Base-by-base conservation (phyloP, 305 asterid genomes). In the Ilex paraguariensis region DNA sequence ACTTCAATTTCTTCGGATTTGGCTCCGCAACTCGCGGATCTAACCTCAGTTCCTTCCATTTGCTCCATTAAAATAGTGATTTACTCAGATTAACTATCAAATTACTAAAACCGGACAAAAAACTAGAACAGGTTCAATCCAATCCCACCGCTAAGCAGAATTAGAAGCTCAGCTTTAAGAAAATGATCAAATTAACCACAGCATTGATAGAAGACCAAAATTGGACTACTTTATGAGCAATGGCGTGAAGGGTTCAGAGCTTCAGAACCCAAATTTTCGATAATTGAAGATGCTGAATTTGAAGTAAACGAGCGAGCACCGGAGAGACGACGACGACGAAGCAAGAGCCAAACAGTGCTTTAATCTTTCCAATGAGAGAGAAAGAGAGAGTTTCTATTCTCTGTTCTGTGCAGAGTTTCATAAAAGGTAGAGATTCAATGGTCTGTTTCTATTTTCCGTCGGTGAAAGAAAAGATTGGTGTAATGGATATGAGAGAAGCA, bases 1-100 rank as follows among this genome's bases (percentile, higher is more conserved):
- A 50, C 60, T 59, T 59, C 79, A 66, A 75, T 66, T 53, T 74
- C 84, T 56, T 44, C 59, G 65, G 30, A 60, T 59, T 57, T 59
- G 21, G 65, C 62, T 57, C 75, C 73, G 68, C 57, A 62, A 64
- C 21, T 60, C 45, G 73, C 76, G 90, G 95, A 90, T 90, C 95
- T 81, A 78, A 70, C 68, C 36, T 56, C 79, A 6, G 65, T 53
- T 21, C 59, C 76, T 71, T 62, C 84, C 15, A 69, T 64, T 62
- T 77, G 46, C 69, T 84, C 95, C 92, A 81, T 81, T 36, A 16
- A 12, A 54, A 44, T 17, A 60, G 53, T 60, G 14, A 8, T 54
- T 56, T 54, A 21, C 28, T 21, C 28, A 21, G 28, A 21, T 21
- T 21, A 21, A 21, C 28, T 21, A 21, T 21, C 60, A 63, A 55